Evolutionary conservation across 768 basidiomycete species (phyloP), one percentile per base, ranked within the genome.

Genomic region (Lyophyllum semitale): DNA sequence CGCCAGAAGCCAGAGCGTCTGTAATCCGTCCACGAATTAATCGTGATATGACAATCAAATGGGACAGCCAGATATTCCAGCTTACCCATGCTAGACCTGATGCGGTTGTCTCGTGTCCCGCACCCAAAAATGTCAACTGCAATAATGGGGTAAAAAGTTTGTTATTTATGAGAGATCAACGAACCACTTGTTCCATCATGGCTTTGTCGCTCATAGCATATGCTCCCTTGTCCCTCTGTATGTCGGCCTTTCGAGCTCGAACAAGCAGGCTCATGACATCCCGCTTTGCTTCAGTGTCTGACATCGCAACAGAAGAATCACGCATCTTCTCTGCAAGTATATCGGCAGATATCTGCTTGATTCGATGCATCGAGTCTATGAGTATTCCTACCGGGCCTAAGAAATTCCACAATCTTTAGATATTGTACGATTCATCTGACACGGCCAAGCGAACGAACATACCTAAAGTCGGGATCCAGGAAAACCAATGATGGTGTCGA

Each of bases 221-320:
- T 27, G 61, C 71, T 13, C 55, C 59, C 15, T 68, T 68, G 27
- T 68, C 71, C 35, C 65, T 63, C 27, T 70, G 69, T 26, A 68
- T 45, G 29, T 74, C 74, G 8, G 69, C 71, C 54, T 73, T 75
- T 20, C 77, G 68, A 9, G 78, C 75, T 23, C 76, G 71, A 12
- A 82, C 75, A 0, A 83, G 69, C n/a, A 82, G 56, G 48, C 71
- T 75, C 81, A 82, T 83, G 45, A 83, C 78, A 68, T 83, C 80
- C 45, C 72, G 70, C 61, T 82, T 81, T 8, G 72, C 67, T 23
- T 71, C 68, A 4, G 62, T 70, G 49, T 79, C 80, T 4, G 71
- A 70, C 11, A 66, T 53, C 11, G 61, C 37, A 11, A 75, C 55
- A 30, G 58, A 54, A 13, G 71, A 63, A 18, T 80, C 80, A 4